Conservation (phyloP, 73 alveolate species). For the Halteria grandinella region DNA sequence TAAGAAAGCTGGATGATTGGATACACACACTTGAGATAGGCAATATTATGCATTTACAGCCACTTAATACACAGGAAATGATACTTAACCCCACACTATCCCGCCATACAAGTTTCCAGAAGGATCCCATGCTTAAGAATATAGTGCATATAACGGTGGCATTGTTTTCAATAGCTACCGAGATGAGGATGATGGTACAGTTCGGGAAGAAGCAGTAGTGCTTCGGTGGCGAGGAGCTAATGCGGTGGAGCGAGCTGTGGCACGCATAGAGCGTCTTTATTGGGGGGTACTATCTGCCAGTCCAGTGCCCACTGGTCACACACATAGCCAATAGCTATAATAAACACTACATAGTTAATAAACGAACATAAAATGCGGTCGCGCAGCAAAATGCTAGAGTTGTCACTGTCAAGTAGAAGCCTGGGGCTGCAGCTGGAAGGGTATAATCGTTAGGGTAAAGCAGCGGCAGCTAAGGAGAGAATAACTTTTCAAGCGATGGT, state of each 20-base stretch:
- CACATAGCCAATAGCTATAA: constrained; percentile 25
- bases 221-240: not conserved
- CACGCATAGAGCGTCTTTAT: constrained; percentile 41
- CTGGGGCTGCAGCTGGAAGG: too few relatives aligned
- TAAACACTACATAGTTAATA: constrained; percentile 30
- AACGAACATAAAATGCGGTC: too few relatives aligned
- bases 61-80: constrained; percentile 27
- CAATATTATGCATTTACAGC: constrained; percentile 37
- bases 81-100: too few relatives aligned
- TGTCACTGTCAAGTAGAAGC: too few relatives aligned
- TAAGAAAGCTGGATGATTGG: constrained; percentile 50
- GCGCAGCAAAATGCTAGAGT: too few relatives aligned
- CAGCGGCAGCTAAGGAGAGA: too few relatives aligned
- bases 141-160: constrained; percentile 16
- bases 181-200: constrained; percentile 47
- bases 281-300: constrained; percentile 43
- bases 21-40: constrained; percentile 46
- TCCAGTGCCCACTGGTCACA: constrained; percentile 42
- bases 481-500: too few relatives aligned
- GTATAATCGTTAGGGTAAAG: too few relatives aligned
- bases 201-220: not conserved
- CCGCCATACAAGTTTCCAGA: too few relatives aligned
- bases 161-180: constrained; percentile 36
- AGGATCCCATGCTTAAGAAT: constrained; percentile 48
- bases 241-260: constrained; percentile 5